These are phyloP conservation scores for Aspergillus udagawae DNA, from an alignment of 2,329 filamentous ascomycete species.

Conservation along the genomic window DNA sequence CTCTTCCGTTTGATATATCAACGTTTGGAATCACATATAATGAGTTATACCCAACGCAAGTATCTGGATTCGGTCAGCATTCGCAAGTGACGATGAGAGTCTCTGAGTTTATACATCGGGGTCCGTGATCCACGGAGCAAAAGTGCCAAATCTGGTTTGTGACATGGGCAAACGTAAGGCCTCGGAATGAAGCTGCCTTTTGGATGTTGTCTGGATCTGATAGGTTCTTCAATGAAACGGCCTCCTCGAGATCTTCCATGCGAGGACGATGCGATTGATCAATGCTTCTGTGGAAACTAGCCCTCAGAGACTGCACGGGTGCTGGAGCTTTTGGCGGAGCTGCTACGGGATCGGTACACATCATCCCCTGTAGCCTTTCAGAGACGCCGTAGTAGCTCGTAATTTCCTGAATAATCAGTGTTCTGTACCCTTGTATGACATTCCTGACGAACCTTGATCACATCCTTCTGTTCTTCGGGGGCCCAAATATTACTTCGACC, in stretches of 20 bases:
- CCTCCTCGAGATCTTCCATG: conserved; percentile 31
- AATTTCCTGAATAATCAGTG: conserved; percentile 37
- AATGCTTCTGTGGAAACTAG: conserved; percentile 6
- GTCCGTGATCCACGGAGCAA: conserved; percentile 66
- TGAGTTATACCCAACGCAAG: conserved; percentile 69
- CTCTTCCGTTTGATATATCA: conserved; percentile 28
- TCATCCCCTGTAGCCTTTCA: conserved; percentile 59
- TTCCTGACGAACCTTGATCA: conserved; percentile 43
- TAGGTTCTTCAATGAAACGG: conserved; percentile 20
- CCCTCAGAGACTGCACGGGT: conserved; percentile 12
- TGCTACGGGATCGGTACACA: conserved; percentile 53
- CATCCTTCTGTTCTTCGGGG: conserved; percentile 56
- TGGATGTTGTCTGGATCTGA: conserved; percentile 17
- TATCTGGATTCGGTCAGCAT: conserved; percentile 42
- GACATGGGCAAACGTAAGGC: conserved; percentile 54
- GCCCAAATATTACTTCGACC: conserved; percentile 63
- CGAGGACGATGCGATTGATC: conserved; percentile 12
- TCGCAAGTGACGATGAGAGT: not conserved
- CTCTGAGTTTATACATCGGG: conserved; percentile 52
- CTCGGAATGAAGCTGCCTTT: conserved; percentile 24
- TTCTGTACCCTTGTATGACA: not conserved
- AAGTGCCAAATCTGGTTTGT: conserved; percentile 72
- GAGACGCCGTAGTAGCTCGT: conserved; percentile 65
- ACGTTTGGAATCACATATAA: conserved; percentile 46
- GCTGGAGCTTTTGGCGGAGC: conserved; percentile 18